Base-by-base conservation (phyloP, 257 asterid genomes). In the Fraxinus pennsylvanica region DNA sequence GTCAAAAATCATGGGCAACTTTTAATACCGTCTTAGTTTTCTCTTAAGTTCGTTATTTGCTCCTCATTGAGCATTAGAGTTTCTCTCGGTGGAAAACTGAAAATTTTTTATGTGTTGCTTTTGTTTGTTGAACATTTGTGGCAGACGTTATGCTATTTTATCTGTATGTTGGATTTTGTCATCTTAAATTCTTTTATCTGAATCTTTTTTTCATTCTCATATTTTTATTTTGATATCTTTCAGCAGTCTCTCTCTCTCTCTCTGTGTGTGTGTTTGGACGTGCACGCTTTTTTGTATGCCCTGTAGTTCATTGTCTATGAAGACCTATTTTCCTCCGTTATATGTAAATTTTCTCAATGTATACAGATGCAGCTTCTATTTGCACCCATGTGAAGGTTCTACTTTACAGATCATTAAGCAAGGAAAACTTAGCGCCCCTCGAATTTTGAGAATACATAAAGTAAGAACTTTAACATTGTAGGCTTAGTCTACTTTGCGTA, bases 401-500 rank as follows among this genome's bases (percentile, higher is more conserved):
- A 82, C 89, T 30, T 88, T 81, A 74, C 98, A 90, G 87, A 88
- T 93, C 82, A 92, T 85, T 82, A 92, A 98, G 33, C 99, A 91
- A 82, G 98, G 98, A 81, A 96, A 96, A 88, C 90, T 96, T 77
- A 96, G 99, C 79, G 99, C 98, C 22, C 99, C 99, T 74, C 97
- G 99, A 76, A 96, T 96, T 83, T 90, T 96, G 90, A 89, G 99
- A 90, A 85, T 93, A 86, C 98, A 96, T 79, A 96, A 96, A 87
- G 98, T 96, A 87, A 90, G 90, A 73, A 43, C 79, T 75, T 70
- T 36, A 71, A 41, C 36, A 14, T 2, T 13, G 52, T 45, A 45
- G 52, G 52, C 52, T 45, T 45, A 45, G 52, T 12, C 52, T 14
- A 45, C 52, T 45, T 45, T 13, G 52, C 3, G 6, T 45, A 45